Base-by-base conservation (phyloP, 2,329 filamentous ascomycete species). In the Neonectria magnoliae region DNA sequence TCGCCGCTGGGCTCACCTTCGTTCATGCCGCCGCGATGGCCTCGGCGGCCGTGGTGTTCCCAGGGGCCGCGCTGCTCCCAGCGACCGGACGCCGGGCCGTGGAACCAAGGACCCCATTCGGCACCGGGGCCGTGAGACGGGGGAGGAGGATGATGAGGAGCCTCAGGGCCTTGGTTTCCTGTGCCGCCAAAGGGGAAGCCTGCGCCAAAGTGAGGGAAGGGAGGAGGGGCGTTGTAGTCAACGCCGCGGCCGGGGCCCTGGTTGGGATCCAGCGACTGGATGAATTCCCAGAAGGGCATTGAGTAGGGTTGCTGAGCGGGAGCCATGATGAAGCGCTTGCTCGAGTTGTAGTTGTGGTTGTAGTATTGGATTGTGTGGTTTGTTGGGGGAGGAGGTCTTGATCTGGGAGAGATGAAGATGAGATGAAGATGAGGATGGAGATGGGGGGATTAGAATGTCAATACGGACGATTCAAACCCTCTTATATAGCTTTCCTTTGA, bases 121-220 rank as follows among this genome's bases (percentile, higher is more conserved):
- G 68, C 73, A 64, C 66, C 68, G 29, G 67, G 66, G 47, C 72
- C 70, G 53, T 71, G 69, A 18, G 64, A 69, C 38, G 62, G 70
- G 27, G 55, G 48, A 29, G 38, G 48, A 41, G 55, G 51, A 20
- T 25, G 56, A 31, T 31, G 60, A 4, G 54, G 36, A 33, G 57
- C 51, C n/a, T 65, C 62, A 6, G 54, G 22, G 33, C 57, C 51
- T 20, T 65, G 65, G 18, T 55, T 53, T 27, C 66, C 64, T 11
- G 71, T 71, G 11, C 64, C 67, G 45, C 68, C 70, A 62, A 80
- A 81, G 29, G 80, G 77, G 57, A 81, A 81, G 25, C 77, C 78
- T 1, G 72, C 61, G 41, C 73, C 72, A 57, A 76, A 75, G 57
- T 56, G 64, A 48, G 67, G 64, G 48, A 71, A 66, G 60, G 67